Evolutionary conservation across 2,329 filamentous ascomycete species (phyloP).

Genomic region (Fusarium duplospermum): DNA sequence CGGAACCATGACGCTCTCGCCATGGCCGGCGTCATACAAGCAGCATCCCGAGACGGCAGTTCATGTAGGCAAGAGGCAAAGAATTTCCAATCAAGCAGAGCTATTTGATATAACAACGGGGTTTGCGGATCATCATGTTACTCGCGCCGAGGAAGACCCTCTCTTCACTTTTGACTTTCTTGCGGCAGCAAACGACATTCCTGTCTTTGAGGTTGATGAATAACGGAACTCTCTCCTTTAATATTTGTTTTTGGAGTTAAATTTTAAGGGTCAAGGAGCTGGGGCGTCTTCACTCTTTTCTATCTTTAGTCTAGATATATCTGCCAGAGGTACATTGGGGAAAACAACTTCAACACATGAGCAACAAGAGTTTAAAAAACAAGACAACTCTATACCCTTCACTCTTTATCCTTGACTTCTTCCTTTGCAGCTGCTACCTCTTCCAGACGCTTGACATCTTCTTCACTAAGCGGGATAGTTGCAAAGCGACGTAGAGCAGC

Average conservation of each 20-base stretch:
- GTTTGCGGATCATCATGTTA: slow-evolving; percentile 36
- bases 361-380: neutral
- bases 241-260: neutral
- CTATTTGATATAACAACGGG: slow-evolving; percentile 36
- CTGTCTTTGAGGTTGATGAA: slow-evolving; percentile 41
- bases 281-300: neutral
- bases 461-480: slow-evolving; percentile 24
- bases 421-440: neutral
- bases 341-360: neutral
- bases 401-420: neutral
- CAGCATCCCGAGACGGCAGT: slow-evolving; percentile 30
- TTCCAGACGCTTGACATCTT: slow-evolving; percentile 28
- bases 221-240: neutral
- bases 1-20: slow-evolving; percentile 1
- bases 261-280: neutral
- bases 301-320: neutral
- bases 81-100: slow-evolving; percentile 36
- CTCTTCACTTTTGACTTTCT: slow-evolving; percentile 43
- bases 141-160: slow-evolving; percentile 36
- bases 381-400: neutral
- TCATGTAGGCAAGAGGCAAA: slow-evolving; percentile 32
- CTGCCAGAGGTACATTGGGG: neutral
- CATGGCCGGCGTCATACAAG: slow-evolving; percentile 39
- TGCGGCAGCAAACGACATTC: slow-evolving; percentile 31
- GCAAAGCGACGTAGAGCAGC: slow-evolving; percentile 32